Conservation (phyloP, 2,329 filamentous ascomycete species). For the Phaeomoniella chlamydospora region DNA sequence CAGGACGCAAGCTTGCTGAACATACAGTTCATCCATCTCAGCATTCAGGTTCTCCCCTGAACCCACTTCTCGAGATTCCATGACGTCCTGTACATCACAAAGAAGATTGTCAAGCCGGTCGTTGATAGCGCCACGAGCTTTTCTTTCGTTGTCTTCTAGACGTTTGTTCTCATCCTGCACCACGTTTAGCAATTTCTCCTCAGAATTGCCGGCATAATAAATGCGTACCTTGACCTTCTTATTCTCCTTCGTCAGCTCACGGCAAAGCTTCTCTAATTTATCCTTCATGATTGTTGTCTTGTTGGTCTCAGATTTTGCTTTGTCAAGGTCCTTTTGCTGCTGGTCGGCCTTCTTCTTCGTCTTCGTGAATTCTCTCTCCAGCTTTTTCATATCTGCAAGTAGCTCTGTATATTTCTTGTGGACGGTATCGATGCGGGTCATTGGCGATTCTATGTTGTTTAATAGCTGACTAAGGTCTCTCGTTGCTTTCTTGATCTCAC, state of each 20-base stretch:
- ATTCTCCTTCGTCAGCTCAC: constrained; percentile 91
- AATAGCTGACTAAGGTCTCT: constrained; percentile 79
- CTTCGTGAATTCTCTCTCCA: constrained; percentile 87
- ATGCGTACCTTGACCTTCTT: constrained; percentile 81
- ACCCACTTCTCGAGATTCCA: constrained; percentile 73
- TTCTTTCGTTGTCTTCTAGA: constrained; percentile 71
- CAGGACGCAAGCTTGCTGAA: too few relatives aligned
- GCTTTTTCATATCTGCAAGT: constrained; percentile 83
- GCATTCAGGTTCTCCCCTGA: constrained; percentile 69
- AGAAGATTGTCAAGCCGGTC: constrained; percentile 69
- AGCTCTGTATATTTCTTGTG: constrained; percentile 86
- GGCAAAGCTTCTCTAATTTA: constrained; percentile 89
- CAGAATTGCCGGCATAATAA: constrained; percentile 1
- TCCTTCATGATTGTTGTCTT: constrained; percentile 87
- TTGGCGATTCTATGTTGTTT: constrained; percentile 73
- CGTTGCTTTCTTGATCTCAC: constrained; percentile 87
- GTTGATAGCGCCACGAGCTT: constrained; percentile 70
- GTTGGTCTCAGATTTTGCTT: constrained; percentile 71
- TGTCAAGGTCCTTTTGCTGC: constrained; percentile 92
- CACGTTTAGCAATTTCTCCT: constrained; percentile 8
- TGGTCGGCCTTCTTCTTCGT: constrained; percentile 92
- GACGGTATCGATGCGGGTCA: constrained; percentile 81
- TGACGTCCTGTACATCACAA: constrained; percentile 73
- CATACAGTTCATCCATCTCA: constrained; percentile 79
- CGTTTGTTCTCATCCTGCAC: constrained; percentile 80